Evolutionary conservation across 306 rosid species (phyloP).

Genomic region (Senna tora): DNA sequence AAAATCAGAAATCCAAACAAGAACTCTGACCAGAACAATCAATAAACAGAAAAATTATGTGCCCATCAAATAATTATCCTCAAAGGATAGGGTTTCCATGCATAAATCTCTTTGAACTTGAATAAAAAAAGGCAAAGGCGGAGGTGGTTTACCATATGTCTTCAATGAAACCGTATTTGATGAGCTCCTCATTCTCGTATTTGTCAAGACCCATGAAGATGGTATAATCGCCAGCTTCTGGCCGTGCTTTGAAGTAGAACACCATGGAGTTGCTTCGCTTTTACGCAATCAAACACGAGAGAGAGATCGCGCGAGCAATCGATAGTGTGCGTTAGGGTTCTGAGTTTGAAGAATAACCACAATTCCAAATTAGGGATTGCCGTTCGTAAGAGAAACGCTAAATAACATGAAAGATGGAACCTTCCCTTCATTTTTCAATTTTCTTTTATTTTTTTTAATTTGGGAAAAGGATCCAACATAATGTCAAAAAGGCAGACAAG

Average conservation of each 20-base stretch:
- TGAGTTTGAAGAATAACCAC: constrained; percentile 22
- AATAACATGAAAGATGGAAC: neutral
- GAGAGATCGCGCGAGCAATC: constrained; percentile 10
- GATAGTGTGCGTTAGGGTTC: constrained; percentile 50
- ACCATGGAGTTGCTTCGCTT: constrained; percentile 60
- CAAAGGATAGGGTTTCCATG: neutral
- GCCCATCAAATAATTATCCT: neutral
- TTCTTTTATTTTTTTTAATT: neutral
- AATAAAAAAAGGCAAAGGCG: neutral
- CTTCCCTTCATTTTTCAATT: neutral
- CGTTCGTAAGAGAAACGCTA: constrained; percentile 24
- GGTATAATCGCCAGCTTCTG: constrained; percentile 91
- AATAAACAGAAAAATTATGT: neutral
- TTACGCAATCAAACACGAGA: constrained; percentile 24
- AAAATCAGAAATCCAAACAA: constrained; percentile 18
- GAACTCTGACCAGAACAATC: neutral
- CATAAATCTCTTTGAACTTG: neutral
- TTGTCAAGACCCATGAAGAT: constrained; percentile 99
- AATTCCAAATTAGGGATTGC: constrained; percentile 23
- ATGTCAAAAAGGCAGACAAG: neutral
- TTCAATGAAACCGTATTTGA: constrained; percentile 92
- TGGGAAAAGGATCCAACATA: neutral
- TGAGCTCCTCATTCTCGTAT: constrained; percentile 97
- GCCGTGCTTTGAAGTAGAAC: constrained; percentile 97
- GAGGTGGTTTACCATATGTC: constrained; percentile 72